Base-by-base conservation (phyloP, 208 protist genomes). In the Crithidia fasciculata region DNA sequence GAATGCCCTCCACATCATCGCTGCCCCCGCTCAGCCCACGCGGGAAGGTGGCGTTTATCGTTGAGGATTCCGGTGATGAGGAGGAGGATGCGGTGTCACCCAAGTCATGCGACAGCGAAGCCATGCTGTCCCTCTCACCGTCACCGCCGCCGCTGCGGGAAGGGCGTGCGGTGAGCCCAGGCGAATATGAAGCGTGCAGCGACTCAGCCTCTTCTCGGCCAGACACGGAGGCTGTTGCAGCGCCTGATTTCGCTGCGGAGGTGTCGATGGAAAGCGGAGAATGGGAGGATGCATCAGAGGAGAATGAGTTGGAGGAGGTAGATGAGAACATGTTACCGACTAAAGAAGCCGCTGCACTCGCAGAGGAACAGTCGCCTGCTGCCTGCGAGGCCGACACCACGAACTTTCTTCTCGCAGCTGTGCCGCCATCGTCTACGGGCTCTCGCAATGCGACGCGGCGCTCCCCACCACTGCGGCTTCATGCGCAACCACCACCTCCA, bases 21-120 rank as follows among this genome's bases (percentile, higher is more conserved):
- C 44, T 50, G 59, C 66, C 63, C 2, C 58, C 68, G 40, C 60
- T 67, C n/a, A 62, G 73, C 40, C 58, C 41, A 19, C 50, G 40
- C 12, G 40, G 64, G 39, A 69, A 69, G 8, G 12, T 6, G 41
- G 3, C 19, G 64, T 12, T 9, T 3, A 52, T n/a, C 8, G 37
- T 5, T 13, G 62, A 55, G 6, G 49, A 57, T 8, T 3, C 2
- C 5, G 19, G 15, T 15, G 49, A 45, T 8, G 19, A 5, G 9
- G 62, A 68, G n/a, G 62, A 68, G 45, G 18, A 59, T 59, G 64
- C 7, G 4, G 53, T 50, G 52, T 69, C 64, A 5, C 53, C 39
- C 16, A 5, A 41, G 41, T 55, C 62, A 10, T 6, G 5, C 12
- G 19, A n/a, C 52, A 52, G 41, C 40, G 64, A 44, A 3, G 15